Base-by-base conservation (phyloP, 2,329 filamentous ascomycete genomes). In the Ophiostoma novo-ulmi region DNA sequence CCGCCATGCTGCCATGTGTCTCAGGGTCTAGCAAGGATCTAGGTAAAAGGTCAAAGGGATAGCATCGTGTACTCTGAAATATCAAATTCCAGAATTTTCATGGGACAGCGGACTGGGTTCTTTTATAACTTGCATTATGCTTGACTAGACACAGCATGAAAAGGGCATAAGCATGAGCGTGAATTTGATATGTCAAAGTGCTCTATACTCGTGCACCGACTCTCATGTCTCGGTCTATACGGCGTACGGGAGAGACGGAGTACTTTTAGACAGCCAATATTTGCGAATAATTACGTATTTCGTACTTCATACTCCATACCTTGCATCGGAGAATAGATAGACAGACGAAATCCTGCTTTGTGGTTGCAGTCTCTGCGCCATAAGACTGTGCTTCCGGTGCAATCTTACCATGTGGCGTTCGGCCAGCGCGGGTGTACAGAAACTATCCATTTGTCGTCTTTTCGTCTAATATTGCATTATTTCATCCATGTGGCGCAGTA, bases 1-100 rank as follows among this genome's bases (percentile, higher is more conserved):
- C 52, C 26, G 26, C 58, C 58, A 58, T 58, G n/a, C 22, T 58
- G 52, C n/a, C n/a, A 58, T 58, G 22, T 58, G 52, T 58, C 52
- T 58, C 52, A 14, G 22, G 52, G 22, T 58, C 52, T 22, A 22
- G n/a, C 52, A 58, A 26, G 52, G 52, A 17, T 26, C 22, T 10
- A 58, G 22, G 52, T 13, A 22, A 26, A 58, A 58, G 22, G 52
- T 11, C 52, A 58, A 58, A 58, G 22, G 52, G 52, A 17, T 58
- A 58, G 22, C 3, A 22, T 58, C 44, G 44, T 48, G 44, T 20
- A 8, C 14, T 48, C 17, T 20, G 5, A 20, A 20, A 20, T 20
- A 48, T 48, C 44, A 48, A 17, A 48, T 20, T n/a, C 44, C 7
- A 5, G 5, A 22, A 58, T 58, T 26, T 26, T 58, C 11, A 58